These are phyloP conservation scores for Scedosporium minutisporum DNA, from an alignment of 2,329 filamentous ascomycete species.

Conservation along the genomic window DNA sequence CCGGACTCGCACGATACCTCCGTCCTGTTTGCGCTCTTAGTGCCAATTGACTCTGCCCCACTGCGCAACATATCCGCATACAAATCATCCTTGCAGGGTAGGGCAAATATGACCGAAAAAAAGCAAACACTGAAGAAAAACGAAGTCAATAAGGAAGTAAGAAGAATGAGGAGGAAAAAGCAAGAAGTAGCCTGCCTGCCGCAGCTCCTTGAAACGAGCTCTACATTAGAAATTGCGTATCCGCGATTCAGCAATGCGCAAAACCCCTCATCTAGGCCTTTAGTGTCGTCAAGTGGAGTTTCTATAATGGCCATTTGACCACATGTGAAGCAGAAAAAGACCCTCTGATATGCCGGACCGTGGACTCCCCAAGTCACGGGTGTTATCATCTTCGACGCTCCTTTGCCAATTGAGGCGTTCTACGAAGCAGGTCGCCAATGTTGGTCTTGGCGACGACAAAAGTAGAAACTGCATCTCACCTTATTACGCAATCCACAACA, in stretches of 20 bases:
- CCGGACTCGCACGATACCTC: not conserved
- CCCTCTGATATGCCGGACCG: too few relatives aligned
- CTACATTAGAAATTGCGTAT: not conserved
- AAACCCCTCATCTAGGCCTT: not conserved
- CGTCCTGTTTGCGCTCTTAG: not conserved
- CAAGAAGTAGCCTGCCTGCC: too few relatives aligned
- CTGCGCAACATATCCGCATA: conserved; percentile 1
- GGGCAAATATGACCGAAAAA: not conserved
- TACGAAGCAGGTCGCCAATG: not conserved
- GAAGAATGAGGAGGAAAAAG: too few relatives aligned
- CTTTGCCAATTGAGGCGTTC: not conserved
- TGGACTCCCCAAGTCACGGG: not conserved
- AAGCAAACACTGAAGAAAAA: not conserved
- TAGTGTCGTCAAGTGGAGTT: not conserved
- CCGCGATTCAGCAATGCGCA: not conserved
- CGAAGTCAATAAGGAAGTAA: not conserved
- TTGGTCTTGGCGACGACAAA: not conserved
- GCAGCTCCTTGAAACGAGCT: not conserved
- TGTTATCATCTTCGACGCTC: not conserved
- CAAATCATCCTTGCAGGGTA: not conserved
- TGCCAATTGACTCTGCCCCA: not conserved
- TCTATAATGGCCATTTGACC: too few relatives aligned
- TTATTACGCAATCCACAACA: not conserved
- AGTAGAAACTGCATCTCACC: not conserved
- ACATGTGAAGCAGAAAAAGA: too few relatives aligned